These are phyloP conservation scores for Smallanthus sonchifolius DNA, from an alignment of 129 eudicot genomes.

Conservation along the genomic window DNA sequence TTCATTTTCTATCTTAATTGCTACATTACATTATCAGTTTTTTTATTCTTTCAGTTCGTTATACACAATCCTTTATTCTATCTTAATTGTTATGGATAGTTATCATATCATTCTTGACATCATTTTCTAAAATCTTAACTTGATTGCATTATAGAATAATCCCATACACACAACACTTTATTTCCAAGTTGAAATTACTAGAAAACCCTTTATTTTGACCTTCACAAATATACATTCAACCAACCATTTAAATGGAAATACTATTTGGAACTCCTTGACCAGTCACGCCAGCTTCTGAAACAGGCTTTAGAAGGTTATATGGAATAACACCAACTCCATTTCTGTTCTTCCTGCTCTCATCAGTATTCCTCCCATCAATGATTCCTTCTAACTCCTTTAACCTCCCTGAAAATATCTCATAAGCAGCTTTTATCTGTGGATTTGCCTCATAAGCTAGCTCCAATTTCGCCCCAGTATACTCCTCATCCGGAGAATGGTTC, in stretches of 20 bases:
- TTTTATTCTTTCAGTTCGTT: too few relatives aligned
- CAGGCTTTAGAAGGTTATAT: slow-evolving; percentile 62
- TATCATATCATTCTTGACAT: too few relatives aligned
- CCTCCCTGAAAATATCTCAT: slow-evolving; percentile 37
- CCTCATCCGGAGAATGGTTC: slow-evolving; percentile 69
- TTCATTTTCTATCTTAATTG: too few relatives aligned
- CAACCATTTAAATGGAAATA: slow-evolving; percentile 42
- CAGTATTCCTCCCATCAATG: slow-evolving; percentile 53
- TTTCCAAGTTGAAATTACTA: too few relatives aligned
- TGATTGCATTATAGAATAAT: too few relatives aligned
- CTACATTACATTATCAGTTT: too few relatives aligned
- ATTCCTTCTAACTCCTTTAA: slow-evolving; percentile 49
- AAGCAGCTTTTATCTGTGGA: slow-evolving; percentile 39
- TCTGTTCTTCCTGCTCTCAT: slow-evolving; percentile 40
- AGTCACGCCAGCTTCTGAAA: slow-evolving; percentile 61
- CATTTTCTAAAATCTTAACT: too few relatives aligned
- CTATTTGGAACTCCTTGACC: slow-evolving; percentile 74
- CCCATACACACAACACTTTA: too few relatives aligned
- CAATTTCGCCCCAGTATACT: slow-evolving; percentile 51
- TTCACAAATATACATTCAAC: neutral
- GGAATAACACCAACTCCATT: slow-evolving; percentile 75
- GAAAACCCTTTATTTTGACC: neutral
- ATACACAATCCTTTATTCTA: too few relatives aligned
- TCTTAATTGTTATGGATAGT: too few relatives aligned
- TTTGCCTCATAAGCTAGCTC: slow-evolving; percentile 44